Conservation (phyloP, 2,329 filamentous ascomycete genomes). For the Purpureocillium lavendulum region DNA sequence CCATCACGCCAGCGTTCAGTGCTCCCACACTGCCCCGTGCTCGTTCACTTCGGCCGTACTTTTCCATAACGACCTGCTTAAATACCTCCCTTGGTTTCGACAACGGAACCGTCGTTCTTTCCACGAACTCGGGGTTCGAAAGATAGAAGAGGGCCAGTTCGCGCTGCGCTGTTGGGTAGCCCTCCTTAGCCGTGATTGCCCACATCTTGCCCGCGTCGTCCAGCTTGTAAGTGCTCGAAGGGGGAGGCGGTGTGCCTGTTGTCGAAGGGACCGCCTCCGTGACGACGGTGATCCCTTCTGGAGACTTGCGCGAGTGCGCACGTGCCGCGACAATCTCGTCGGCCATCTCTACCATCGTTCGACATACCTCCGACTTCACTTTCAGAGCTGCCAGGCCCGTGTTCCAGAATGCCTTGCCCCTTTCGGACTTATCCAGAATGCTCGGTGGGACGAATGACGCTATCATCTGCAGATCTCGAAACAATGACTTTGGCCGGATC, state of each 20-base stretch:
- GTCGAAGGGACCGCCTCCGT: conserved; percentile 22
- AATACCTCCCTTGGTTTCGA: conserved; percentile 83
- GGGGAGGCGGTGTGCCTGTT: conserved; percentile 34
- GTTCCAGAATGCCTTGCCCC: conserved; percentile 80
- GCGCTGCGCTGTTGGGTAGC: conserved; percentile 72
- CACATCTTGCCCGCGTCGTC: conserved; percentile 82
- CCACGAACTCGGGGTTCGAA: conserved; percentile 78
- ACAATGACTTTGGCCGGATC: conserved; percentile 70
- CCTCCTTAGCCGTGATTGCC: conserved; percentile 89
- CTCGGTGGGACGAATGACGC: conserved; percentile 55
- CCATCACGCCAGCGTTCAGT: conserved; percentile 12
- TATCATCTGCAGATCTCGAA: conserved; percentile 72
- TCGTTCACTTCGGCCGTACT: conserved; percentile 39
- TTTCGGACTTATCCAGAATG: conserved; percentile 53
- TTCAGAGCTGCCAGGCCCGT: conserved; percentile 80
- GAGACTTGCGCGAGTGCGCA: conserved; percentile 50
- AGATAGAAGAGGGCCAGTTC: conserved; percentile 92
- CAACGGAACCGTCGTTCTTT: conserved; percentile 72
- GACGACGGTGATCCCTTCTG: conserved; percentile 20
- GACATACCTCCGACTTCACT: conserved; percentile 80
- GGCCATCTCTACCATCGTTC: conserved; percentile 62
- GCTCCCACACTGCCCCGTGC: conserved; percentile 13
- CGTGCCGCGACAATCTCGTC: conserved; percentile 51
- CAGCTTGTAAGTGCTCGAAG: conserved; percentile 58
- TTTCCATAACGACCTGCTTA: conserved; percentile 76